Evolutionary conservation across 1,284 basidiomycete species (phyloP).

Genomic region (Cystobasidiaceae sp.): DNA sequence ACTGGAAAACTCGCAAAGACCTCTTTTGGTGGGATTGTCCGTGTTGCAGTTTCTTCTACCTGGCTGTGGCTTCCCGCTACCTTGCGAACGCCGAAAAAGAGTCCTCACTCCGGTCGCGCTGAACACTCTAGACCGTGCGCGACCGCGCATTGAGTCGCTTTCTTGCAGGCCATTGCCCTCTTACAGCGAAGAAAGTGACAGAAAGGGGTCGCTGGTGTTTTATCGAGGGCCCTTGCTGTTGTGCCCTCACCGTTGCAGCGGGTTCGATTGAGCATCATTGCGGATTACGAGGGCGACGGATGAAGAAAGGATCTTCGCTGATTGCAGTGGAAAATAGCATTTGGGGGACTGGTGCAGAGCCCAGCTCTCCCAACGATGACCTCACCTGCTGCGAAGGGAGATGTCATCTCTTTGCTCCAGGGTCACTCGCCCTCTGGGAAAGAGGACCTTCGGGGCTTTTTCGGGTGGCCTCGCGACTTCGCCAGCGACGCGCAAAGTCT

Average conservation of each 20-base stretch:
- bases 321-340: not conserved
- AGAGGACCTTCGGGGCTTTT: too few species aligned
- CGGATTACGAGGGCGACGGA: not conserved
- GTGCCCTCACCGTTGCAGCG: not conserved
- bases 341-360: too few species aligned
- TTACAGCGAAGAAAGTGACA: not conserved
- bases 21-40: not conserved
- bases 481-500: too few species aligned
- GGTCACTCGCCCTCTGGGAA: too few species aligned
- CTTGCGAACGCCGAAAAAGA: not conserved
- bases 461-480: too few species aligned
- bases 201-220: not conserved
- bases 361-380: too few species aligned
- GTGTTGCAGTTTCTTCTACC: not conserved
- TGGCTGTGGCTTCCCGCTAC: not conserved
- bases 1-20: slow-evolving; percentile 12
- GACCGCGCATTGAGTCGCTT: not conserved
- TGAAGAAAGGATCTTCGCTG: not conserved
- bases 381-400: too few species aligned
- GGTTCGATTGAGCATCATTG: not conserved
- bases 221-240: not conserved
- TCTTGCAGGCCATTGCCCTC: too few species aligned
- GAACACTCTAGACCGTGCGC: not conserved
- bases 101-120: not conserved
- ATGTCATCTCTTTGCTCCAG: too few species aligned